A percentile compares a stretch with the other conserved stretches of the same genome.
These are phyloP conservation scores for Silene uniflora DNA, from an alignment of 148 eudicot genomes.

Conservation along the genomic window DNA sequence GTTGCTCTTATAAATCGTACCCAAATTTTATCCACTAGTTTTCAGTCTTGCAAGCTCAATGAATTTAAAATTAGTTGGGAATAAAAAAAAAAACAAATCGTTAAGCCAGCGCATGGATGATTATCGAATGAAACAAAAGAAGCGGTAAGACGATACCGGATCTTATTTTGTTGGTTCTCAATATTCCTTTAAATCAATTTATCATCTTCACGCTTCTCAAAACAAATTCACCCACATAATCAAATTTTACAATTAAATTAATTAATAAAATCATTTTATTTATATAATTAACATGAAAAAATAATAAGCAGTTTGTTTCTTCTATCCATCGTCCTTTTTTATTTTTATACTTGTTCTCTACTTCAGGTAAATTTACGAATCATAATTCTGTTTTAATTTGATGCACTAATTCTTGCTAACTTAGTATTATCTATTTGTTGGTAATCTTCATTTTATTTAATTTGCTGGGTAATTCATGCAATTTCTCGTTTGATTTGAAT, in stretches of 20 bases:
- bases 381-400: neutral
- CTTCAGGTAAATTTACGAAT: conserved; percentile 6
- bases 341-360: neutral
- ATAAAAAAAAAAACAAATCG: too few species aligned
- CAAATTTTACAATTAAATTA: too few species aligned
- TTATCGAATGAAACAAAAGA: neutral
- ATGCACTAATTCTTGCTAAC: neutral
- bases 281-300: neutral
- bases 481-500: neutral
- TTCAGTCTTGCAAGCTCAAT: too few species aligned
- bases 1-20: too few species aligned
- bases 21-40: too few species aligned
- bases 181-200: neutral
- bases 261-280: neutral
- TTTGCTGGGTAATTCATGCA: neutral
- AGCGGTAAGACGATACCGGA: conserved; percentile 17
- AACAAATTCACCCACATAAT: conserved; percentile 17
- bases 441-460: neutral
- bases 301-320: neutral
- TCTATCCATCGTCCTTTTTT: neutral
- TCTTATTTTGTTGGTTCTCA: conserved; percentile 19
- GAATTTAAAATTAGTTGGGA: too few species aligned
- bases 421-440: neutral
- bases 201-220: conserved; percentile 23
- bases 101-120: neutral